A percentile compares a stretch with the other conserved stretches of the same genome.
These are phyloP conservation scores for Huntiella decipiens DNA, from an alignment of 2,329 filamentous ascomycete species.

Conservation along the genomic window DNA sequence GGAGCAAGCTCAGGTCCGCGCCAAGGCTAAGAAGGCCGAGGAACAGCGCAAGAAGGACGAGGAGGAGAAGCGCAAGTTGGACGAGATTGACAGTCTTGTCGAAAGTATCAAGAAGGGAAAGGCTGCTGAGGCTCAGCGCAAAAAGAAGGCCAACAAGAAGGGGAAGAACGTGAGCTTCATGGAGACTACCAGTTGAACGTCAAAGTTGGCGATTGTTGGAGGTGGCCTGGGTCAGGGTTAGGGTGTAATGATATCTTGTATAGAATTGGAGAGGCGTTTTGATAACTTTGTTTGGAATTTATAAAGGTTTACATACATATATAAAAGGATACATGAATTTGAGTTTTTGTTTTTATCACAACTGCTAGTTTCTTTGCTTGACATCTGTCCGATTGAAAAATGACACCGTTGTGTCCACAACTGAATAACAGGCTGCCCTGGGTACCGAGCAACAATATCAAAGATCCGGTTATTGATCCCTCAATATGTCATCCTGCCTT, in stretches of 20 bases:
- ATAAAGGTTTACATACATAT: neutral
- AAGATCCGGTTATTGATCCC: slow-evolving; percentile 2
- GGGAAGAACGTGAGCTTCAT: slow-evolving; percentile 14
- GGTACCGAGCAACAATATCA: too few relatives aligned
- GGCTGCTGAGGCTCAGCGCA: slow-evolving; percentile 18
- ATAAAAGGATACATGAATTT: neutral
- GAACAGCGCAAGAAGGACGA: slow-evolving; percentile 18
- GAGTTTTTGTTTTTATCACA: too few relatives aligned
- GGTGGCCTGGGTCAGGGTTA: too few relatives aligned
- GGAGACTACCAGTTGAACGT: neutral
- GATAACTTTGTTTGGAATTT: neutral
- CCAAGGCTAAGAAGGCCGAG: slow-evolving; percentile 20
- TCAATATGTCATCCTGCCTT: slow-evolving; percentile 9
- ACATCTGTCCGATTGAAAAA: too few relatives aligned
- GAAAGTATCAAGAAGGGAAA: slow-evolving; percentile 21
- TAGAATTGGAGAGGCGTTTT: neutral
- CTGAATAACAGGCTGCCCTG: too few relatives aligned
- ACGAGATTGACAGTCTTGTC: slow-evolving; percentile 21
- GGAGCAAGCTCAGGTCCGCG: slow-evolving; percentile 44
- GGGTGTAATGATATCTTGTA: neutral
- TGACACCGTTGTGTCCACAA: too few relatives aligned
- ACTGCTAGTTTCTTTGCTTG: too few relatives aligned
- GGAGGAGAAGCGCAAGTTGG: slow-evolving; percentile 17
- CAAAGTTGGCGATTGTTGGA: too few relatives aligned
- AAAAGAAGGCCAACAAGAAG: slow-evolving; percentile 16